phyloP scores from a whole-genome alignment of 1,284 basidiomycete genomes.

The Mycosarcoma maydis region DNA sequence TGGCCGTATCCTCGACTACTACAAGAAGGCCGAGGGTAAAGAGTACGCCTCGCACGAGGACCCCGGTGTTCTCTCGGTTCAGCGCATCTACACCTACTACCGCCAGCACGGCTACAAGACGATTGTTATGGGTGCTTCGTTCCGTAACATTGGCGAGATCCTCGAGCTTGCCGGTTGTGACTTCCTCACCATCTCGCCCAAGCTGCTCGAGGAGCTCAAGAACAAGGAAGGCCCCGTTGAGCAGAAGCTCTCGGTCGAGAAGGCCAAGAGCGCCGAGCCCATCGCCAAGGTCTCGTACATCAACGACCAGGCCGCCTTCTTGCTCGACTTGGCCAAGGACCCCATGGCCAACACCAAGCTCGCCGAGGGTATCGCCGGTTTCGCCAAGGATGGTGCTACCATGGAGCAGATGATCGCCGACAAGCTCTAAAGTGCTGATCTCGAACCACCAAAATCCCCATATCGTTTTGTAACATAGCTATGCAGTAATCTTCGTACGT shows the following conservation, averaged over 20 bases:
- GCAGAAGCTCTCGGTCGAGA: slow-evolving; percentile 80
- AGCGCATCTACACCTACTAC: slow-evolving; percentile 95
- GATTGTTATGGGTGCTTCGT: slow-evolving; percentile 99
- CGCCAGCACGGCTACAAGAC: slow-evolving; percentile 98
- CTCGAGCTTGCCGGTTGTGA: slow-evolving; percentile 93
- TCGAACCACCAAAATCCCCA: too few relatives aligned
- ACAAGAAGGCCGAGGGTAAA: slow-evolving; percentile 64
- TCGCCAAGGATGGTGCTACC: slow-evolving; percentile 91
- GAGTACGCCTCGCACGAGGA: slow-evolving; percentile 72
- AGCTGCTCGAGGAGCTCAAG: slow-evolving; percentile 90
- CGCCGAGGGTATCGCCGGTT: slow-evolving; percentile 87
- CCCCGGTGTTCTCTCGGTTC: slow-evolving; percentile 96
- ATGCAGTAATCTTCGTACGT: slow-evolving; percentile 12
- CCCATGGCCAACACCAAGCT: slow-evolving; percentile 68
- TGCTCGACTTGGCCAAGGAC: slow-evolving; percentile 81
- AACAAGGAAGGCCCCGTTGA: slow-evolving; percentile 80
- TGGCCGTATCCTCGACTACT: slow-evolving; percentile 74
- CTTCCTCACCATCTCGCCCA: slow-evolving; percentile 90
- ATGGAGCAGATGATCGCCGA: slow-evolving; percentile 84
- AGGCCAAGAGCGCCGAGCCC: slow-evolving; percentile 74
- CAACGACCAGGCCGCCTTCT: slow-evolving; percentile 94
- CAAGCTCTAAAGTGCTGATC: slow-evolving; percentile 73
- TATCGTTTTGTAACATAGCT: slow-evolving; percentile 31
- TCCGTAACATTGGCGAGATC: slow-evolving; percentile 89
- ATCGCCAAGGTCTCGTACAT: slow-evolving; percentile 85